These are phyloP conservation scores for Kluyveromyces dobzhanskii DNA, from an alignment of 805 yeast species.

Conservation along the genomic window DNA sequence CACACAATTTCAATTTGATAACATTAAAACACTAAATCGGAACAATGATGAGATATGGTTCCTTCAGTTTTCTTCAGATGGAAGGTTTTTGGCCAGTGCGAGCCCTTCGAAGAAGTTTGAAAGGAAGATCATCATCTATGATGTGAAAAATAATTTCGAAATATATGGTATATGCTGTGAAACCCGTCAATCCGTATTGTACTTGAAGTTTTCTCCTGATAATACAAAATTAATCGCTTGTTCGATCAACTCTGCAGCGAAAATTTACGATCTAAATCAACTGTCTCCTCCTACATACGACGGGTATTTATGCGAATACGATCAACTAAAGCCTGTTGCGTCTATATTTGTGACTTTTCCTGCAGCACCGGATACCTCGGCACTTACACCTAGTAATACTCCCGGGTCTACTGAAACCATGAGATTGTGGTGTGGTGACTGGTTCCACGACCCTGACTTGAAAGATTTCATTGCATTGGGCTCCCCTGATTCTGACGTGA, in stretches of 20 bases:
- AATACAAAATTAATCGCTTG: conserved; percentile 61
- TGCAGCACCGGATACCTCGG: conserved; percentile 19
- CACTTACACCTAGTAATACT: conserved; percentile 11
- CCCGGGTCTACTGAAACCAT: conserved; percentile 9
- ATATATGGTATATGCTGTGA: conserved; percentile 34
- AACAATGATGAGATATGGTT: conserved; percentile 82
- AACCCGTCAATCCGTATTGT: conserved; percentile 48
- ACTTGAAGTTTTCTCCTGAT: conserved; percentile 69
- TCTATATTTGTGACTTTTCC: conserved; percentile 1
- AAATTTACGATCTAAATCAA: conserved; percentile 57
- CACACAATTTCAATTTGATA: conserved; percentile 14
- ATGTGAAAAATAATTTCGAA: conserved; percentile 41
- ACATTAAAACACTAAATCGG: conserved; percentile 23
- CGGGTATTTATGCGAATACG: conserved; percentile 18
- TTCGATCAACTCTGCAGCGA: conserved; percentile 60
- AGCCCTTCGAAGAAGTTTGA: conserved; percentile 44
- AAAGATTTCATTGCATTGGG: conserved; percentile 53
- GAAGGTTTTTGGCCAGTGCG: conserved; percentile 67
- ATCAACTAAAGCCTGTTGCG: conserved; percentile 9
- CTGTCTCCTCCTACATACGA: conserved; percentile 13
- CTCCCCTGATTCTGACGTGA: conserved; percentile 63
- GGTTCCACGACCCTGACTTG: conserved; percentile 45
- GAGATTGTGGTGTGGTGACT: conserved; percentile 55
- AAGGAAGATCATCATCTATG: conserved; percentile 54
- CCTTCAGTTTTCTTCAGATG: conserved; percentile 68